Evolutionary conservation across 495 filamentous ascomycete genomes (phyloP).

Genomic region (Podospora sp.): DNA sequence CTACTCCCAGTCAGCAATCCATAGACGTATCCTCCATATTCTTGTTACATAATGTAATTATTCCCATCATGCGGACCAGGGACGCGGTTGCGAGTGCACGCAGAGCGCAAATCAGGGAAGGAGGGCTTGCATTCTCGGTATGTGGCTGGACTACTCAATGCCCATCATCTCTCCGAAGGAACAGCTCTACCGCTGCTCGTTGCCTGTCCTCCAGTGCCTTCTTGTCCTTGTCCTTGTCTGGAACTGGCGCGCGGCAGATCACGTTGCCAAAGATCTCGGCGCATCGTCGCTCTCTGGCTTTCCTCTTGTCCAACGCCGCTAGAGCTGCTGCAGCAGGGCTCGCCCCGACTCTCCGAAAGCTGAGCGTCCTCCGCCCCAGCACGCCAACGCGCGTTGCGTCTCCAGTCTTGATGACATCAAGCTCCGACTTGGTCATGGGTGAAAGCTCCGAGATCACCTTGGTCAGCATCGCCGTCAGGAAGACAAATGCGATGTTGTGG

Average conservation of each 20-base stretch:
- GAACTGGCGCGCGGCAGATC: conserved; percentile 45
- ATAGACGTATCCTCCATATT: too few relatives aligned
- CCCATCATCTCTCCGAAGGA: conserved; percentile 34
- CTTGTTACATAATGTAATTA: too few relatives aligned
- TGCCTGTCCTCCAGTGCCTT: conserved; percentile 50
- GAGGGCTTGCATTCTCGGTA: not conserved
- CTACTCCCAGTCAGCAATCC: too few relatives aligned
- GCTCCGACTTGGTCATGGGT: conserved; percentile 42
- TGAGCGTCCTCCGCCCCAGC: conserved; percentile 40
- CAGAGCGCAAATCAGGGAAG: not conserved
- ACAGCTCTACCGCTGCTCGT: conserved; percentile 44
- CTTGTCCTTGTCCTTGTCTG: conserved; percentile 50
- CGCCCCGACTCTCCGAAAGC: conserved; percentile 41
- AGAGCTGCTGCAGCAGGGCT: conserved; percentile 32
- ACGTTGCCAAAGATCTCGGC: conserved; percentile 52
- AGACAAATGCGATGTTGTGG: conserved; percentile 84
- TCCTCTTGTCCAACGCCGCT: conserved; percentile 41
- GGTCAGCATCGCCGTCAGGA: conserved; percentile 75
- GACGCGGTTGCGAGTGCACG: too few relatives aligned
- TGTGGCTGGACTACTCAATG: not conserved
- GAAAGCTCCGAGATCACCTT: conserved; percentile 51
- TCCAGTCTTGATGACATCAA: conserved; percentile 32
- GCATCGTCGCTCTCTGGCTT: conserved; percentile 46
- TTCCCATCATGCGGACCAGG: too few relatives aligned
- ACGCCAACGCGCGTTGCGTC: conserved; percentile 27